These are phyloP conservation scores for Ustilago nuda DNA, from an alignment of 1,284 basidiomycete species.

Conservation along the genomic window DNA sequence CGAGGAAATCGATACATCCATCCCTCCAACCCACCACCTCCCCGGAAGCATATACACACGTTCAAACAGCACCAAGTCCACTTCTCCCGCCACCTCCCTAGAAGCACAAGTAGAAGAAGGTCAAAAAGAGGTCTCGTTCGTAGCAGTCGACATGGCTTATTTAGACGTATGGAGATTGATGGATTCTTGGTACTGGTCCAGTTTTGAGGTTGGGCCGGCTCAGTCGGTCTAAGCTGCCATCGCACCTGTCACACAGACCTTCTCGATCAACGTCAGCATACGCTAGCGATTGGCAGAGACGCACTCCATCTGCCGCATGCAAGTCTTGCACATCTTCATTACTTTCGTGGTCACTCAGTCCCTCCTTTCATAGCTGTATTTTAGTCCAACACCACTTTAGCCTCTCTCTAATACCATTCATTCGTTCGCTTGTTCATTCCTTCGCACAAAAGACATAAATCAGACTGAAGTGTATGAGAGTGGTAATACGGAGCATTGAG, in stretches of 20 bases:
- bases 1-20: conserved; percentile 26
- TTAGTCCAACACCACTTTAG: background rate
- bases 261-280: no score
- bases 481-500: background rate
- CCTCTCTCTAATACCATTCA: background rate
- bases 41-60: conserved; percentile 12
- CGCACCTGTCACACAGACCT: no score
- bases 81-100: background rate
- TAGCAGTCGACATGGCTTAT: conserved; percentile 28
- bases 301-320: background rate
- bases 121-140: conserved; percentile 12
- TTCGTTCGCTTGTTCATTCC: background rate
- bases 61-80: background rate
- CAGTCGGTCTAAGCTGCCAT: no score
- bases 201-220: conserved; percentile 21
- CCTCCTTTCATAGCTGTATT: conserved; percentile 12
- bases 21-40: conserved; percentile 25
- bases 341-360: background rate
- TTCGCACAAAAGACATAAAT: background rate
- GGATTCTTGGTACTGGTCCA: conserved; percentile 43
- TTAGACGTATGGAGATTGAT: conserved; percentile 31
- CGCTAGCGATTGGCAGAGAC: no score
- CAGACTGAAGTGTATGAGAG: background rate
- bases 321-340: background rate
- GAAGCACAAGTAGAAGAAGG: background rate